Conservation (phyloP, 805 yeast species). For the Metschnikowia arizonensis region DNA sequence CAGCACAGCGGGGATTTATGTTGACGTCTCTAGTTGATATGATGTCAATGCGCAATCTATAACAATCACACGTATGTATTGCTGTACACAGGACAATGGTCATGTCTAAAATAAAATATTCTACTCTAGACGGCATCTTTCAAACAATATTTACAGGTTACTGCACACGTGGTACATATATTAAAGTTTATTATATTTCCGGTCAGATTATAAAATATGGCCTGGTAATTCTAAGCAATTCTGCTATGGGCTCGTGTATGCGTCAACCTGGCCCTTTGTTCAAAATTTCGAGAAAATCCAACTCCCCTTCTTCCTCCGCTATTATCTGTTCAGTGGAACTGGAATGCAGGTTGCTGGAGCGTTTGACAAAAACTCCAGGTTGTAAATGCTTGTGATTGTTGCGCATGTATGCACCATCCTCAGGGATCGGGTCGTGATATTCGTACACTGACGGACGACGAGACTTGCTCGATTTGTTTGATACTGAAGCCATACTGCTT, state of each 20-base stretch:
- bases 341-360: neutral
- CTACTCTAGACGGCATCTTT: neutral
- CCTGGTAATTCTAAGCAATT: neutral
- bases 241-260: neutral
- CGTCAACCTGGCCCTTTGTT: conserved; percentile 28
- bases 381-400: conserved; percentile 4
- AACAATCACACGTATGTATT: neutral
- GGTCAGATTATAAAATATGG: neutral
- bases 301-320: conserved; percentile 25
- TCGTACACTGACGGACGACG: conserved; percentile 14
- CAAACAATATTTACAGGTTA: neutral
- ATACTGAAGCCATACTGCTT: conserved; percentile 14
- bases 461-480: conserved; percentile 15
- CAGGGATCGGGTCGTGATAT: conserved; percentile 16
- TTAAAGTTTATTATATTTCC: neutral
- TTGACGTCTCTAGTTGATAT: neutral
- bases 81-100: neutral
- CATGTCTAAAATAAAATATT: neutral
- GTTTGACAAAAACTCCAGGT: conserved; percentile 8
- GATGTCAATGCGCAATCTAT: neutral
- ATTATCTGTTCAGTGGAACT: neutral
- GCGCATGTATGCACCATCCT: conserved; percentile 9
- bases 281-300: conserved; percentile 47
- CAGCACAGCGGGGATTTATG: too few species aligned
- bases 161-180: neutral